Conservation (phyloP, 2,329 filamentous ascomycete genomes). For the Nothopassalora personata region DNA sequence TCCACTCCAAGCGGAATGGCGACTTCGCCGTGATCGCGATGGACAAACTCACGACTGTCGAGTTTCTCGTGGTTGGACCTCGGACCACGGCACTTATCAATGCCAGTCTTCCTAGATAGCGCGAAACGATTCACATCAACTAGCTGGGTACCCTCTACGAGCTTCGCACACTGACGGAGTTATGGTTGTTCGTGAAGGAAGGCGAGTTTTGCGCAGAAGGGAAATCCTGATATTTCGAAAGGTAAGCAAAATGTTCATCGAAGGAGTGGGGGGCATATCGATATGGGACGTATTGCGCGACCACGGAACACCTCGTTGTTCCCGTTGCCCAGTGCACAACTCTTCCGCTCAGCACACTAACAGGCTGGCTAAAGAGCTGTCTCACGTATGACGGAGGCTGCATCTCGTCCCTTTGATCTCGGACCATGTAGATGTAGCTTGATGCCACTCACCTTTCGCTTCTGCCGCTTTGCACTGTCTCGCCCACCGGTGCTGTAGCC, state of each 20-base stretch:
- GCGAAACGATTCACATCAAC: not conserved
- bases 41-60: no score
- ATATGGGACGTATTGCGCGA: not conserved
- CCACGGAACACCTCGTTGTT: not conserved
- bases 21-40: no score
- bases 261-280: not conserved
- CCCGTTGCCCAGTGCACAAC: not conserved
- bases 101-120: not conserved
- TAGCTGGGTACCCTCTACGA: not conserved
- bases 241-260: not conserved
- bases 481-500: constrained; percentile 64
- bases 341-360: not conserved
- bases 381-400: not conserved
- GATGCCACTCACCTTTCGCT: constrained; percentile 24
- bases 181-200: not conserved
- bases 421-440: not conserved
- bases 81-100: no score
- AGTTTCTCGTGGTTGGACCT: no score
- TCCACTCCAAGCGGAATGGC: no score
- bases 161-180: not conserved
- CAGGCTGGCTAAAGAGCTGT: not conserved
- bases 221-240: not conserved
- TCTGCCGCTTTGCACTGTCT: constrained; percentile 26
- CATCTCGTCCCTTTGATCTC: not conserved
- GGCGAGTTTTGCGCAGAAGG: not conserved